Conservation (phyloP, 257 asterid species). For the Nicotiana tabacum region DNA sequence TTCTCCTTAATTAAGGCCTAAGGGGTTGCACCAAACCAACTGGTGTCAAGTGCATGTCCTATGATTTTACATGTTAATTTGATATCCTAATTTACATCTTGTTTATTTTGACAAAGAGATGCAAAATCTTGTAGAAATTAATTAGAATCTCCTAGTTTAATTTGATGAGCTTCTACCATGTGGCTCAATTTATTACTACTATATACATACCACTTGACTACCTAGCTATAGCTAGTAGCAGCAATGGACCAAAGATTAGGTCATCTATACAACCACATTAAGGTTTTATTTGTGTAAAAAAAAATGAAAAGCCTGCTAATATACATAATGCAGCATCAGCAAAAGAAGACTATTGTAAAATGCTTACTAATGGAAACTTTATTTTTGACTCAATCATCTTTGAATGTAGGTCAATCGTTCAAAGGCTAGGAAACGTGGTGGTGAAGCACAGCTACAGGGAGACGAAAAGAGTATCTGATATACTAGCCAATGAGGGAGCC, state of each 20-base stretch:
- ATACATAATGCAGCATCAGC: not conserved
- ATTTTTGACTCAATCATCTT: too few relatives aligned
- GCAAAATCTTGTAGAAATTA: not conserved
- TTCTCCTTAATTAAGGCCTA: constrained; percentile 7
- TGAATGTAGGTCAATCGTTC: too few relatives aligned
- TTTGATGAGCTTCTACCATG: not conserved
- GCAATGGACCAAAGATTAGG: constrained; percentile 6
- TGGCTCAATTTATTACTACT: constrained; percentile 9
- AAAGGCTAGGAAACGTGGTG: too few relatives aligned
- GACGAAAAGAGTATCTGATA: too few relatives aligned
- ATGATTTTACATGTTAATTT: not conserved
- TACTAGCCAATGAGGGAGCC: too few relatives aligned
- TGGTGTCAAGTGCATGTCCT: constrained; percentile 10
- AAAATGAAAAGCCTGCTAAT: not conserved
- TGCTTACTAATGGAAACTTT: too few relatives aligned
- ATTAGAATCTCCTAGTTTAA: not conserved
- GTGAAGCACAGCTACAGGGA: too few relatives aligned
- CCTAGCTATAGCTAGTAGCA: not conserved
- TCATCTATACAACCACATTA: not conserved
- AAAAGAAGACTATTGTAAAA: not conserved
- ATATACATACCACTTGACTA: not conserved
- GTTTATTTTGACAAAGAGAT: not conserved
- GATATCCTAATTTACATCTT: not conserved
- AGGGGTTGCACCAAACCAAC: constrained; percentile 10
- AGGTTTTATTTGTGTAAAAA: not conserved